Base-by-base conservation (phyloP, 129 eudicot species). In the Oenanthe sinensis region DNA sequence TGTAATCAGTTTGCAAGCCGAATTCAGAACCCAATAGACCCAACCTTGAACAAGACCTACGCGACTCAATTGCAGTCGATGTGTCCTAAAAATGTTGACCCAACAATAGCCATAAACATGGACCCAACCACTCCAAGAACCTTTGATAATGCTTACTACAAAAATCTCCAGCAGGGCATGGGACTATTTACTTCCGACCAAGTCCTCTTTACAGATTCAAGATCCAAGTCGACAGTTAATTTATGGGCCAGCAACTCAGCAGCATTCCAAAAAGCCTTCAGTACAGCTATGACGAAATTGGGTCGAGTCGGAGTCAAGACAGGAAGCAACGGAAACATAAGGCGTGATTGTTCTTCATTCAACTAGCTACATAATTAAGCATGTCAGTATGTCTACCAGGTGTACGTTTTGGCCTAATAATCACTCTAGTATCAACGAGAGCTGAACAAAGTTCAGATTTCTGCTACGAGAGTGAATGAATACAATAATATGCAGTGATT, bases 111-210 rank as follows among this genome's bases (percentile, higher is more conserved):
- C 68, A 77, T 95, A 46, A 80, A 88, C 80, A 88, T 95, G 96
- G 98, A 95, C 75, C 94, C 96, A 4, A 84, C 24, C 75, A 91
- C 97, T 8, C 97, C 99, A 2, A 86, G 82, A 54, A 86, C 63
- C 14, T 95, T 95, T 78, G 97, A 95, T 83, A 95, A 95, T 48
- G 77, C 65, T 40, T 95, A 92, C 83, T 95, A 24, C 81, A 72
- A 83, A 79, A 92, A 91, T 65, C 90, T 95, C 33, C 83, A 83
- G 58, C 87, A 85, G 39, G 92, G 97, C 20, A 82, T 86, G 85
- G 97, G 99, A 45, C 85, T 95, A 10, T 90, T 92, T 78, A 87
- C 94, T 24, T 95, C 99, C 58, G 99, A 95, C 71, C 97, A 91
- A 69, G 92, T 90, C 79, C 90, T 92, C 28, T 92, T 81, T 73